phyloP scores from a whole-genome alignment of 1,284 basidiomycete genomes.

The Rhodotorula sp. region DNA sequence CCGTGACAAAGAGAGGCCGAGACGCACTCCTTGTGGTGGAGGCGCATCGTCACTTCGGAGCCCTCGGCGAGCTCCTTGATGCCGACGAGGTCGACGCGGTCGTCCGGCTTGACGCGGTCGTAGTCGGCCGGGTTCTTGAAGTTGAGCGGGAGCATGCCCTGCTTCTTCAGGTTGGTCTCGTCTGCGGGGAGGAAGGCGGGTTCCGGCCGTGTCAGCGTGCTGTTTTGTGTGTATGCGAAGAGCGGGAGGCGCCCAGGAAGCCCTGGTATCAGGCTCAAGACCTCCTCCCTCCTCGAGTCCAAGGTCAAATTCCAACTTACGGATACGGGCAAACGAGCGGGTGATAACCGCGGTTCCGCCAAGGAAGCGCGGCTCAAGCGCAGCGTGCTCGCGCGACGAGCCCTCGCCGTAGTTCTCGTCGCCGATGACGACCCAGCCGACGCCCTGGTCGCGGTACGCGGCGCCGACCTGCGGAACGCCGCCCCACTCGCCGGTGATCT shows the following conservation, averaged over 20 bases:
- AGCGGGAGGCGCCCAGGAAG: too few species aligned
- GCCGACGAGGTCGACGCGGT: conserved; percentile 74
- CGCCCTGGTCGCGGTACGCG: conserved; percentile 80
- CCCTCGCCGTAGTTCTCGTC: conserved; percentile 82
- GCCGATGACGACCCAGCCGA: conserved; percentile 85
- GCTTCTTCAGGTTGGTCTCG: conserved; percentile 96
- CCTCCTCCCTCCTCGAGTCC: conserved; percentile 65
- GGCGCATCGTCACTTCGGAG: conserved; percentile 76
- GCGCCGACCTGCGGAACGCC: conserved; percentile 82
- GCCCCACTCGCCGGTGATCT: conserved; percentile 65
- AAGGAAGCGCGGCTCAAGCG: conserved; percentile 94
- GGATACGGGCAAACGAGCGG: conserved; percentile 65
- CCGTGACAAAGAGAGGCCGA: neutral
- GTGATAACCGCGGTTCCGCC: conserved; percentile 94
- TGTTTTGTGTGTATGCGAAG: neutral
- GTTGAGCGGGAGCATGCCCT: conserved; percentile 61
- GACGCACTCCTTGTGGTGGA: conserved; percentile 75
- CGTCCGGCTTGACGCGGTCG: conserved; percentile 74
- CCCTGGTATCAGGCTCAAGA: too few species aligned
- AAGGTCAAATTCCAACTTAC: conserved; percentile 57
- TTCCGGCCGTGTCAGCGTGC: neutral
- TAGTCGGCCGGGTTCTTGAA: conserved; percentile 88
- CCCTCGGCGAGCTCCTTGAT: conserved; percentile 81
- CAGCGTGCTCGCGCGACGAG: conserved; percentile 74
- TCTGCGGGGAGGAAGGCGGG: conserved; percentile 84